Percentiles rank a stretch among this genome's conserved stretches.
Evolutionary conservation across 257 asterid species (phyloP).

Genomic region (Fraxinus americana): DNA sequence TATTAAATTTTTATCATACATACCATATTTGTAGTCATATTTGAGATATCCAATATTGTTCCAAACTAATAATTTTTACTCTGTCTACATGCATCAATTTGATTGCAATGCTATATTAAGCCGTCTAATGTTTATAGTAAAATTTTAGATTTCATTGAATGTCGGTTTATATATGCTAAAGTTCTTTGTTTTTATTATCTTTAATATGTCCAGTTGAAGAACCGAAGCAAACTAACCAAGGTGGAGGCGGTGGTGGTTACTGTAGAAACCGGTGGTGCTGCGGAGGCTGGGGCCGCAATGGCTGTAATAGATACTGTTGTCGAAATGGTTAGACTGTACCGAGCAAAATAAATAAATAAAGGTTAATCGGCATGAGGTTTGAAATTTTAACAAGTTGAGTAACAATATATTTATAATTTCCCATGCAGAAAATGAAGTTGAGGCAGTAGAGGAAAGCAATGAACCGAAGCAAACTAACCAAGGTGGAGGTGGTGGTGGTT

Average conservation of each 20-base stretch:
- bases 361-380: neutral
- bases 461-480: slow-evolving; percentile 23
- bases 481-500: neutral
- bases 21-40: neutral
- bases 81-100: neutral
- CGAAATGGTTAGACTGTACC: neutral
- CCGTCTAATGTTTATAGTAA: neutral
- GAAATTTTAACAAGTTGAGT: neutral
- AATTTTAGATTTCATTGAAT: neutral
- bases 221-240: slow-evolving; percentile 21
- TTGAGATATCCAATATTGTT: neutral
- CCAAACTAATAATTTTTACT: neutral
- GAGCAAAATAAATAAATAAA: neutral
- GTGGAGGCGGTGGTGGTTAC: neutral
- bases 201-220: neutral
- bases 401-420: neutral
- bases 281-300: neutral
- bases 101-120: neutral
- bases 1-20: neutral
- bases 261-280: neutral
- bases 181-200: too few relatives aligned
- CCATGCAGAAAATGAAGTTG: neutral
- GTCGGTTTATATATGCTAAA: neutral
- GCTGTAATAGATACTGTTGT: neutral
- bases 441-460: neutral